These are phyloP conservation scores for Thecaphora thlaspeos DNA, from an alignment of 1,284 basidiomycete species.

Conservation along the genomic window DNA sequence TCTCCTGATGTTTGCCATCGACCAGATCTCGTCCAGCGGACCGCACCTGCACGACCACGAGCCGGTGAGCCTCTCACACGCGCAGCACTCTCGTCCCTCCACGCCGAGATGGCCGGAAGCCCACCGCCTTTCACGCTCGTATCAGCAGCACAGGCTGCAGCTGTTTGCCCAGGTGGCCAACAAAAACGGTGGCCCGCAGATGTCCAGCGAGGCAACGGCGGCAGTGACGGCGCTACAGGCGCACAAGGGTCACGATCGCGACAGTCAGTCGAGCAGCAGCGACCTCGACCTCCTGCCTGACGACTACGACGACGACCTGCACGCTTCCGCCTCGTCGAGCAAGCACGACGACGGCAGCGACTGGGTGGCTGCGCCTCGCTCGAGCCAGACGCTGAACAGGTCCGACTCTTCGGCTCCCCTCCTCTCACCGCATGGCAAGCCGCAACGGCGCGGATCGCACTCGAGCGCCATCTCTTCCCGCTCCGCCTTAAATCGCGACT, in stretches of 20 bases:
- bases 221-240: neutral
- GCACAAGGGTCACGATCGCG: constrained; percentile 12
- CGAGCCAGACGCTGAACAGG: too few relatives aligned
- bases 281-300: constrained; percentile 15
- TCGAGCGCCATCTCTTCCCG: too few relatives aligned
- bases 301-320: constrained; percentile 20
- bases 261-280: constrained; percentile 21
- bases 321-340: too few relatives aligned
- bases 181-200: too few relatives aligned
- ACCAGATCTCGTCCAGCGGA: constrained; percentile 16
- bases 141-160: constrained; percentile 8
- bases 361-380: too few relatives aligned
- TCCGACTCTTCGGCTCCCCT: constrained; percentile 8
- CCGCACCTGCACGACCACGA: neutral
- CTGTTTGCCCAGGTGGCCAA: too few relatives aligned
- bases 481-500: too few relatives aligned
- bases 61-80: neutral
- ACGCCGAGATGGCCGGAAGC: constrained; percentile 19
- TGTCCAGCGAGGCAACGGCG: neutral
- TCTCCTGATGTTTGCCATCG: constrained; percentile 51
- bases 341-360: too few relatives aligned
- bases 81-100: neutral
- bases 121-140: constrained; percentile 30
- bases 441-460: too few relatives aligned
- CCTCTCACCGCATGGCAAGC: neutral